Percentiles rank a stretch among this genome's conserved stretches.
Conservation (phyloP, 805 yeast genomes). For the Monosporozyma aerobia region DNA sequence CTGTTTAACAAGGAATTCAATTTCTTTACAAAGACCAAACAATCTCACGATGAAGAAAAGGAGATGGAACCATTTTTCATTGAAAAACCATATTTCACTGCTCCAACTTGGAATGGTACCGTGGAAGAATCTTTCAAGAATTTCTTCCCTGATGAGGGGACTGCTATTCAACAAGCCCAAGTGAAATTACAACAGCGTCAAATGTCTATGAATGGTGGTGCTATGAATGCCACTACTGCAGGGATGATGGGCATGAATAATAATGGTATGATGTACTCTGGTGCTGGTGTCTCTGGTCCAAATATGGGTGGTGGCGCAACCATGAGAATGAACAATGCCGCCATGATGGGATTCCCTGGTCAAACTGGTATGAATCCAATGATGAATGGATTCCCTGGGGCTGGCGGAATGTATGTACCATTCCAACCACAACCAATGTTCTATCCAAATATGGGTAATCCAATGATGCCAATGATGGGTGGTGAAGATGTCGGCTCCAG, state of each 20-base stretch:
- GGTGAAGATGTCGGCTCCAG: constrained; percentile 10
- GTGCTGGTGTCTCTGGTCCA: constrained; percentile 9
- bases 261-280: constrained; percentile 6
- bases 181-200: constrained; percentile 27
- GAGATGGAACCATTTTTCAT: constrained; percentile 32
- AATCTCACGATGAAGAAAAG: constrained; percentile 25
- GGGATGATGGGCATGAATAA: constrained; percentile 2
- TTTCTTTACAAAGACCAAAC: constrained; percentile 41
- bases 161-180: constrained; percentile 25
- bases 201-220: constrained; percentile 14
- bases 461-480: constrained; percentile 25
- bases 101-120: constrained; percentile 68
- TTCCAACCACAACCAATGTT: constrained; percentile 30
- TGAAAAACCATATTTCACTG: constrained; percentile 60
- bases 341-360: constrained; percentile 12
- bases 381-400: constrained; percentile 17
- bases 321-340: neutral
- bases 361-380: constrained; percentile 18
- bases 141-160: constrained; percentile 38
- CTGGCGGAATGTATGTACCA: constrained; percentile 26
- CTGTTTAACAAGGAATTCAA: constrained; percentile 39
- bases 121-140: constrained; percentile 47
- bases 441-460: constrained; percentile 25
- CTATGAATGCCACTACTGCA: constrained; percentile 8
- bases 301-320: constrained; percentile 17